Percentiles rank a stretch among this genome's conserved stretches.
Evolutionary conservation across 2,329 filamentous ascomycete species (phyloP).

Genomic region (Dothideomycetidae sp.): DNA sequence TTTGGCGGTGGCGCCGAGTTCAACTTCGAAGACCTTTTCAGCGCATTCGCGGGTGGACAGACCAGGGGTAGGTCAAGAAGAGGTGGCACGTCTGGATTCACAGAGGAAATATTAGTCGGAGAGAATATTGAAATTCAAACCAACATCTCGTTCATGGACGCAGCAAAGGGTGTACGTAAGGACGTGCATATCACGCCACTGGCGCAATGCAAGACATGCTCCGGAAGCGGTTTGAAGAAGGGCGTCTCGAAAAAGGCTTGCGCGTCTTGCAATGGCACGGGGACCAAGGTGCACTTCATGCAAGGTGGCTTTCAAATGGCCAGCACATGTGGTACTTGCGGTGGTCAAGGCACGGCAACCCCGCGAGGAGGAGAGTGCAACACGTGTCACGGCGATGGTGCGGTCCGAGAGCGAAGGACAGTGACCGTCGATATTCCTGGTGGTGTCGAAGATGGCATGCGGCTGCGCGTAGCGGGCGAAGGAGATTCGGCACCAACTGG

Average conservation of each 20-base stretch:
- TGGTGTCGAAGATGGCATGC: conserved; percentile 94
- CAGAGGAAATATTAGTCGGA: conserved; percentile 72
- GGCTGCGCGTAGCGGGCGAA: conserved; percentile 67
- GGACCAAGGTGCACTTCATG: conserved; percentile 76
- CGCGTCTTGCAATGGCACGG: conserved; percentile 70
- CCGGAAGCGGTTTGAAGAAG: conserved; percentile 69
- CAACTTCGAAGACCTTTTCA: conserved; percentile 94
- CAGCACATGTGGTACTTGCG: conserved; percentile 69
- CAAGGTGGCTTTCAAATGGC: conserved; percentile 93
- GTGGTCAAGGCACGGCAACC: conserved; percentile 60
- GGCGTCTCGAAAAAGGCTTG: conserved; percentile 62
- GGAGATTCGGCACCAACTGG: conserved; percentile 77
- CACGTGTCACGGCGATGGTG: conserved; percentile 68
- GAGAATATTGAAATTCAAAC: conserved; percentile 93
- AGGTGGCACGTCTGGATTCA: conserved; percentile 50
- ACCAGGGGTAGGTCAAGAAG: conserved; percentile 34
- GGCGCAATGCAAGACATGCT: conserved; percentile 67
- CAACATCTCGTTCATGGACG: conserved; percentile 89
- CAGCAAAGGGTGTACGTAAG: conserved; percentile 79
- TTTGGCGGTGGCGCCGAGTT: conserved; percentile 66
- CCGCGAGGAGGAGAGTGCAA: conserved; percentile 71
- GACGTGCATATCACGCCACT: conserved; percentile 77
- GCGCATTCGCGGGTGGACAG: conserved; percentile 61
- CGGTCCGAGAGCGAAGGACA: conserved; percentile 67
- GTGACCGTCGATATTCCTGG: conserved; percentile 85